Base-by-base conservation (phyloP, 441 rosid species). In the Adansonia grandidieri region DNA sequence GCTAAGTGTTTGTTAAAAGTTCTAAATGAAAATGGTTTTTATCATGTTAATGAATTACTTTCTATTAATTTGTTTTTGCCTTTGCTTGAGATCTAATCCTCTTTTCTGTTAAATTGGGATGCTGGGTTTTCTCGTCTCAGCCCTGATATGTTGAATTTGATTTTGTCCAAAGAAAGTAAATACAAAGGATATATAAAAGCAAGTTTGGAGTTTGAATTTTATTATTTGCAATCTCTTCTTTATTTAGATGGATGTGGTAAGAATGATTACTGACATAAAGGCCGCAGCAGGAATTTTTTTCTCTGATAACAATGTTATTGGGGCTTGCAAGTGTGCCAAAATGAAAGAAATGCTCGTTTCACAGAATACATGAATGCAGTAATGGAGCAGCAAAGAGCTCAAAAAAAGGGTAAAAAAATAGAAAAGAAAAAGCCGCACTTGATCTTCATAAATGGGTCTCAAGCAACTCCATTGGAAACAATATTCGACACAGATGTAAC, bases 401-500 rank as follows among this genome's bases (percentile, higher is more conserved):
- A 28, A 40, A 14, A 37, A 17, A 11, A 13, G 58, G 14, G 9
- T 53, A 20, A 20, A 14, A 22, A 11, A 56, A 0, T 11, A 5
- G 67, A 20, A 64, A n/a, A 64, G 3, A 60, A n/a, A 58, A 64
- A 5, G 76, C 61, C 68, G 50, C 77, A 37, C 0, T 40, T 75
- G 50, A 77, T 58, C 60, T 75, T 68, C n/a, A 3, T 54, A 47
- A 44, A 58, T 28, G 14, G 75, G 22, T 22, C 67, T 42, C 71
- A 56, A 9, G 11, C 50, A 71, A 65, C 74, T 57, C 48, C 66
- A 20, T 80, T 61, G 67, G 40, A 79, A 82, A 85, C 54, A 79
- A 70, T 53, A 80, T 45, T 57, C 37, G 79, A 79, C 68, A 84
- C 75, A 84, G 81, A 81, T 80, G 75, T 10, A 82, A 78, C 81